Evolutionary conservation across 257 asterid species (phyloP), one percentile per base, ranked within the genome.

Genomic region (Nicotiana otophora): DNA sequence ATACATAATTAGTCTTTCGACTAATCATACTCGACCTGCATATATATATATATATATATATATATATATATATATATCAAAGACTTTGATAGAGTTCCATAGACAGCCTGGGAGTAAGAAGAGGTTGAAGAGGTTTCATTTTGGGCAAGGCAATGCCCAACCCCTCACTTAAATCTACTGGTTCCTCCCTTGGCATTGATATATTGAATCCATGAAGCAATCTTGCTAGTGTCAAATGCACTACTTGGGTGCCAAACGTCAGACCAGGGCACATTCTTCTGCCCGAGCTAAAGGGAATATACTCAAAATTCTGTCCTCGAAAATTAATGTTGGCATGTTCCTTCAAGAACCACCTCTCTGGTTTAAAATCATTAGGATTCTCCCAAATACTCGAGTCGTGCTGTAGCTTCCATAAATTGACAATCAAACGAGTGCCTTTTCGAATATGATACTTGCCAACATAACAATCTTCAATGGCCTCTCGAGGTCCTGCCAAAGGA

Each of bases 251-350:
- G 0, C 83, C 95, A 9, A 86, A 90, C 5, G 54, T 81, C 81
- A 88, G 80, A 0, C 84, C 95, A 0, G 93, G 94, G 58, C 94
- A 91, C 87, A 88, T 86, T 81, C 93, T 88, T 80, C 94, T 82
- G 0, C 94, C 94, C 0, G 91, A 84, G 33, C 94, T 84, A 62
- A 92, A 92, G 0, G 97, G 97, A 16, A 91, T 82, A 67, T 78
- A 88, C 88, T 90, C 93, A 20, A 81, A 87, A 61, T 66, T 53
- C 1, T 84, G 87, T 1, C 94, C 97, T 80, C n/a, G 83, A 12
- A 64, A 86, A 83, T 81, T 63, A 16, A 84, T 33, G 1, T 84
- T 36, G 0, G 3, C 42, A 3, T 85, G 84, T 65, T 77, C 82
- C 0, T 86, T 61, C 1, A 88, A 3, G 76, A 92, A 92, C 28